A percentile compares a stretch with the other conserved stretches of the same genome.
Evolutionary conservation across 2,329 filamentous ascomycete species (phyloP).

Genomic region (Phoma herbarum): DNA sequence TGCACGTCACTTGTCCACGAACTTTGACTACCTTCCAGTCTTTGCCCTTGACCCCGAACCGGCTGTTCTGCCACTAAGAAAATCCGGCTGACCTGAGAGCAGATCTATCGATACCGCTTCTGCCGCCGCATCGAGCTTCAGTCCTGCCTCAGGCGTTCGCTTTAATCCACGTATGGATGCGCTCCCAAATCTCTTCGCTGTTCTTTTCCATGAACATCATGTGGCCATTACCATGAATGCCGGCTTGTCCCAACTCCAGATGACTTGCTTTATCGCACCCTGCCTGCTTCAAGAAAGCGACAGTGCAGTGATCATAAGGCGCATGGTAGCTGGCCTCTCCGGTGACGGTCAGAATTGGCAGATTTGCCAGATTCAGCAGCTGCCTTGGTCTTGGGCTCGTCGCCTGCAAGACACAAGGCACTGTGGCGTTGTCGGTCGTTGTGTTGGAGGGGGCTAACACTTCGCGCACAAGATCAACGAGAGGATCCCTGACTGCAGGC

Average conservation of each 20-base stretch:
- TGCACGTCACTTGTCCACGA: no score
- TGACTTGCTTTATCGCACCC: slow-evolving; percentile 21
- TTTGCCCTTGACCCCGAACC: no score
- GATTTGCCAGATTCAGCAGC: slow-evolving; percentile 58
- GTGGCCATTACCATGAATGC: slow-evolving; percentile 6
- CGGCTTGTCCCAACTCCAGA: slow-evolving; percentile 19
- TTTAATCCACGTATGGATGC: no score
- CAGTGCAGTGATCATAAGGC: slow-evolving; percentile 63
- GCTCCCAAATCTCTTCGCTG: no score
- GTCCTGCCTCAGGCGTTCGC: no score
- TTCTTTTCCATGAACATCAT: slow-evolving; percentile 17
- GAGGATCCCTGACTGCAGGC: background rate
- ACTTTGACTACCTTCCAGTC: no score
- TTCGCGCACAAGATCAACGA: slow-evolving; percentile 1
- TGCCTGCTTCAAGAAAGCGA: slow-evolving; percentile 59
- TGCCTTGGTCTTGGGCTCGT: slow-evolving; percentile 46
- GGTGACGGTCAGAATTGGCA: slow-evolving; percentile 61
- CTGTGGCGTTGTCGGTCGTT: slow-evolving; percentile 9
- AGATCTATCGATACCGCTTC: no score
- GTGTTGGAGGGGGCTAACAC: background rate
- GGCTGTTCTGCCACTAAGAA: no score
- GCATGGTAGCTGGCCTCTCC: slow-evolving; percentile 62
- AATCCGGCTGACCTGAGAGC: no score
- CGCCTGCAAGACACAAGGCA: slow-evolving; percentile 50
- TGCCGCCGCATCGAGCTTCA: no score